phyloP scores from a whole-genome alignment of 176 grass and related monocot species.

The Otatea glauca region DNA sequence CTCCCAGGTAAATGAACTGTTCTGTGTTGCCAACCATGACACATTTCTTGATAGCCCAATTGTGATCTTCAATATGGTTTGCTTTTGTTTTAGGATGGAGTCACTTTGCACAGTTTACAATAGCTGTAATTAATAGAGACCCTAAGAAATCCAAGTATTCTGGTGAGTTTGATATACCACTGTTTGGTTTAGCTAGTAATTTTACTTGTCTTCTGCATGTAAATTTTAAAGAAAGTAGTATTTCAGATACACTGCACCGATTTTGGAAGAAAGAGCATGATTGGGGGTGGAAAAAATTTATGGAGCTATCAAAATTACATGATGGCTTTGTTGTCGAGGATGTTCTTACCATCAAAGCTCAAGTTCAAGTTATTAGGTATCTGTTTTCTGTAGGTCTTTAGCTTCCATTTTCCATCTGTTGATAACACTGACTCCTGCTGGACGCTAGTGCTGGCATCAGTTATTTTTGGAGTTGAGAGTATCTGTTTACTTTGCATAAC shows the following conservation, averaged over 20 bases:
- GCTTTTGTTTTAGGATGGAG: conserved; percentile 84
- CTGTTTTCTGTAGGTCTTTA: conserved; percentile 36
- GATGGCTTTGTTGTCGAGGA: conserved; percentile 92
- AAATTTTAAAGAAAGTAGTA: conserved; percentile 49
- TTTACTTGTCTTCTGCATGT: conserved; percentile 37
- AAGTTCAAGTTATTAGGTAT: conserved; percentile 99
- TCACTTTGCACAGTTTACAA: conserved; percentile 96
- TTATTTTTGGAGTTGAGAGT: conserved; percentile 40
- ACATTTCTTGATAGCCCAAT: conserved; percentile 14
- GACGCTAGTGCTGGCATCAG: not conserved
- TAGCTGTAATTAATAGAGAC: conserved; percentile 99
- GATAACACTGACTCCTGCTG: not conserved
- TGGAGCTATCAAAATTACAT: conserved; percentile 93
- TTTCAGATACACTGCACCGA: conserved; percentile 97
- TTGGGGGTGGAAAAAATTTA: conserved; percentile 99
- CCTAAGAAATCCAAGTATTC: conserved; percentile 99
- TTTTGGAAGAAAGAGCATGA: conserved; percentile 99
- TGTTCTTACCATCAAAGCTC: conserved; percentile 94
- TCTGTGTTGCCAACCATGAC: conserved; percentile 30
- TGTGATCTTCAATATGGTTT: conserved; percentile 41
- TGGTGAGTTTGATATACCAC: conserved; percentile 60
- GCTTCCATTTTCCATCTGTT: conserved; percentile 34
- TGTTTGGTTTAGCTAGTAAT: conserved; percentile 39
- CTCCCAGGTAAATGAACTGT: conserved; percentile 74
- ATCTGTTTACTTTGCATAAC: conserved; percentile 58